Percentiles rank a stretch among this genome's conserved stretches.
These are phyloP conservation scores for Cinchona pubescens DNA, from an alignment of 257 asterid genomes.

Conservation along the genomic window DNA sequence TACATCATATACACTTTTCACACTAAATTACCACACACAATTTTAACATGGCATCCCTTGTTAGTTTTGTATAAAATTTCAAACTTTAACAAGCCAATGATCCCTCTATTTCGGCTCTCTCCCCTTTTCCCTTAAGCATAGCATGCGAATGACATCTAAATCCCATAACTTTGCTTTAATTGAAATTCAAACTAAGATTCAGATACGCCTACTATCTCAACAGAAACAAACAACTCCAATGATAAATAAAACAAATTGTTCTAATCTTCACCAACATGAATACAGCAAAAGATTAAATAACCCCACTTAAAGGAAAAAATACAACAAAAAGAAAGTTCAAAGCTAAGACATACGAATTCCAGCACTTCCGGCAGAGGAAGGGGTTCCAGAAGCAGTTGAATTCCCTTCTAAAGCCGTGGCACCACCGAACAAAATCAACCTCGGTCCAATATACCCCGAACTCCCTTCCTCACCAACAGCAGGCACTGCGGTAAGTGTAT, in stretches of 20 bases:
- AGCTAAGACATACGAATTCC: slow-evolving; percentile 72
- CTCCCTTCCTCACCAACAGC: slow-evolving; percentile 96
- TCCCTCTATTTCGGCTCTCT: neutral
- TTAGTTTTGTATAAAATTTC: neutral
- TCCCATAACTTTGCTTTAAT: neutral
- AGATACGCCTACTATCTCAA: neutral
- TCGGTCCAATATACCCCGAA: slow-evolving; percentile 80
- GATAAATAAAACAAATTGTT: neutral
- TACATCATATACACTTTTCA: too few relatives aligned
- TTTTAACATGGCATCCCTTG: neutral
- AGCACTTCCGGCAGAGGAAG: slow-evolving; percentile 95
- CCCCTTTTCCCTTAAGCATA: neutral
- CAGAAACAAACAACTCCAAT: neutral
- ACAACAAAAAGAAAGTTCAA: slow-evolving; percentile 2
- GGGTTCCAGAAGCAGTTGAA: slow-evolving; percentile 88
- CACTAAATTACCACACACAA: neutral
- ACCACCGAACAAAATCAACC: slow-evolving; percentile 89
- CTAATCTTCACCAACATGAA: neutral
- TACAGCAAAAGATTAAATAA: neutral
- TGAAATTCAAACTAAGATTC: neutral
- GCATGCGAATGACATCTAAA: neutral
- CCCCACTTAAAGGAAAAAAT: neutral
- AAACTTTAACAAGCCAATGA: neutral
- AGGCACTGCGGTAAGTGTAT: slow-evolving; percentile 93
- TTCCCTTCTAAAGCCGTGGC: slow-evolving; percentile 98